These are phyloP conservation scores for Irpex sp. DNA, from an alignment of 1,284 basidiomycete species.

Conservation along the genomic window DNA sequence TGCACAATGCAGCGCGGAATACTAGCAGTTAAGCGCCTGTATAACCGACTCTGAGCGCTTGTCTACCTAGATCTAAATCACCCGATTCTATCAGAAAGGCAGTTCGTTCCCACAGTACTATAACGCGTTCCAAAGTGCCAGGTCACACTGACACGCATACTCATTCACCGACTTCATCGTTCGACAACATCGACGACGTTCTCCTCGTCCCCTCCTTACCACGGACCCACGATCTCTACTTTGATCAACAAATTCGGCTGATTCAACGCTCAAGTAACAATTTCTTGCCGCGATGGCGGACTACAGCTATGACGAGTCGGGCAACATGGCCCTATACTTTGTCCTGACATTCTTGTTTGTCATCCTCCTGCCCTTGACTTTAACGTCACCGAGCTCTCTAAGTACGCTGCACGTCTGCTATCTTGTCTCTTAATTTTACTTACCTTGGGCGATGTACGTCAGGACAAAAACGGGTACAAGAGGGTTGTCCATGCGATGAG, in stretches of 20 bases:
- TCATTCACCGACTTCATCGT: conserved; percentile 6
- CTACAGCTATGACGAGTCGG: conserved; percentile 86
- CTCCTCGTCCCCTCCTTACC: conserved; percentile 10
- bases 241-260: not conserved
- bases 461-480: conserved; percentile 22
- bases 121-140: conserved; percentile 12
- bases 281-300: conserved; percentile 53
- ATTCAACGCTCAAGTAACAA: not conserved
- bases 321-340: conserved; percentile 88
- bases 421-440: too few relatives aligned
- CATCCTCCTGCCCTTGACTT: conserved; percentile 72
- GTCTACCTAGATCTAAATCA: not conserved
- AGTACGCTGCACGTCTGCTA: conserved; percentile 30
- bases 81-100: conserved; percentile 11
- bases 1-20: too few relatives aligned
- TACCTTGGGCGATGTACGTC: not conserved
- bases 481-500: conserved; percentile 64
- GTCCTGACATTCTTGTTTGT: conserved; percentile 82
- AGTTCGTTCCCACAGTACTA: conserved; percentile 17
- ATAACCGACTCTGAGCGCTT: not conserved
- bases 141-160: conserved; percentile 18
- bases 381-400: conserved; percentile 39
- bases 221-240: conserved; percentile 6
- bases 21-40: not conserved
- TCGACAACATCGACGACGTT: not conserved